Base-by-base conservation (phyloP, 2,329 filamentous ascomycete species). In the Arthroderma sp. region DNA sequence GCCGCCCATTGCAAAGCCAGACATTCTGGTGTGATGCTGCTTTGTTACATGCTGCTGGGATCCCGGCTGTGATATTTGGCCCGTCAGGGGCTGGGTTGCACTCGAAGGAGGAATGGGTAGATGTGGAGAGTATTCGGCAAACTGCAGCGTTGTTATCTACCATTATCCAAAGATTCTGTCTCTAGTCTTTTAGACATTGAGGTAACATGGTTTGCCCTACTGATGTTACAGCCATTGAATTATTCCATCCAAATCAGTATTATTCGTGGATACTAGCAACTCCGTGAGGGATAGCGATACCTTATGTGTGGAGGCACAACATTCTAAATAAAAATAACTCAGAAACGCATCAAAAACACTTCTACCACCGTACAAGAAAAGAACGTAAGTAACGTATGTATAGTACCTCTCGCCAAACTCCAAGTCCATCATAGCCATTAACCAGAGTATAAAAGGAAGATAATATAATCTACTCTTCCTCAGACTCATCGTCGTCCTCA, bases 11-110 rank as follows among this genome's bases (percentile, higher is more conserved):
- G 0, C 29, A 43, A 1, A 61, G 59, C 5, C 61, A 53, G 1
- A 52, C 62, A 0, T 73, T 64, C 48, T 75, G 71, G 73, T 71
- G 68, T 0, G 71, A 75, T 51, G 69, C 65, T n/a, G 71, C 71
- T 1, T 52, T 74, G 8, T 49, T 75, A 1, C 58, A 61, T 1
- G 59, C 66, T 11, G 58, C 55, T 9, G 72, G 69, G 0, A 69
- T 74, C 29, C 64, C 70, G 0, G 55, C 63, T 0, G 55, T 75
- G 10, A 58, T 75, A 1, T 73, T 65, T 53, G 70, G 72, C 0
- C 70, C 70, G 0, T 55, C 53, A 6, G 72, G 70, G 0, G 62
- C 65, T n/a, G 73, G 73, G 0, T 49, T 75, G 3, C 71, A 76
- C 50, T 61, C 59, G 1, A 70, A 68, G 41, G 65, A 70, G 45